Base-by-base conservation (phyloP, 1,284 basidiomycete species). In the Trametes versicolor region DNA sequence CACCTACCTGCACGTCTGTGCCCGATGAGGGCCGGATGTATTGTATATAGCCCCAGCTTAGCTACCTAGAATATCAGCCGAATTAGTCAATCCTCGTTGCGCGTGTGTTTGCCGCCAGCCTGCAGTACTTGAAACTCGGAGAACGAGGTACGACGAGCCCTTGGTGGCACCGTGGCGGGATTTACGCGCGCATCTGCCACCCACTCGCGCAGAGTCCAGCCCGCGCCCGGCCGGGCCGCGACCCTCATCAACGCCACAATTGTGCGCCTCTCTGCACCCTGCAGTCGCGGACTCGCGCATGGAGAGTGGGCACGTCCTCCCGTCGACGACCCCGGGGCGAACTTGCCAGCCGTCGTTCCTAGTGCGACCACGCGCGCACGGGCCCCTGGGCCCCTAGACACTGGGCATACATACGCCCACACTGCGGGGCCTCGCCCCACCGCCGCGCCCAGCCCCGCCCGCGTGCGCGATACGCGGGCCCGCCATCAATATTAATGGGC, bases 371-470 rank as follows among this genome's bases (percentile, higher is more conserved):
- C 8, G 13, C 15, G 19, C 45, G 21, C 45, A 47, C 7, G n/a
- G 7, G 4, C 45, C 23, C 23, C 47, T 9, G 23, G 12, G 21
- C 47, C n/a, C 39, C 13, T 13, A 41, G 39, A 17, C 39, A 41
- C 2, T 41, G n/a, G 13, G 47, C 23, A n/a, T 17, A 43, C 41
- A 43, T 17, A 43, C 41, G 41, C 41, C 13, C 41, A 43, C 41
- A 43, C 41, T n/a, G 41, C 41, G 41, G 41, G 41, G 41, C 41
- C 41, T 43, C 41, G 41, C 41, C 41, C 41, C 41, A 43, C 41
- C 41, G 41, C 41, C 41, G 41, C 41, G 41, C 41, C 41, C 3
- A 17, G 41, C 15, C 15, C 15, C 41, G 41, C 39, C 15, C 12
- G 39, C 39, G 39, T 17, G 41, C 19, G 41, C 41, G 41, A 43